phyloP scores from a whole-genome alignment of 2,329 filamentous ascomycete genomes.

The Ilyonectria robusta region DNA sequence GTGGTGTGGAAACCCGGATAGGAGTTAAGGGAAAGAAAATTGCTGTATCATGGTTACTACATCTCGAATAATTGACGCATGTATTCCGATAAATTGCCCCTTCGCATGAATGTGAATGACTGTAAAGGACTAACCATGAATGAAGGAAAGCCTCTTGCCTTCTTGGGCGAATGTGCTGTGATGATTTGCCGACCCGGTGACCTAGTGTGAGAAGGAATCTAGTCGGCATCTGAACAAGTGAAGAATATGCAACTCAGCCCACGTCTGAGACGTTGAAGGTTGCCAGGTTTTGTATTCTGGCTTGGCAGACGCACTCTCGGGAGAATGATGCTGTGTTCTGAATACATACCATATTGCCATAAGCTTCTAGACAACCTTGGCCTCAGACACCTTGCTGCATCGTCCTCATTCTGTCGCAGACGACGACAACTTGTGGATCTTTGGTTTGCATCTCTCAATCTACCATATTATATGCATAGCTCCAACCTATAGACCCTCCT shows the following conservation, averaged over 20 bases:
- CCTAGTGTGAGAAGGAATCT: background rate
- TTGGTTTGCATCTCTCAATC: background rate
- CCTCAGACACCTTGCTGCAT: background rate
- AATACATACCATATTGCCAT: background rate
- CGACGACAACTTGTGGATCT: background rate
- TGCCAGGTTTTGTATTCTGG: background rate
- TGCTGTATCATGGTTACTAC: constrained; percentile 3
- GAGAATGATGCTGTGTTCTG: background rate
- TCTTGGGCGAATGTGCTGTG: background rate
- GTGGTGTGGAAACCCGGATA: constrained; percentile 17
- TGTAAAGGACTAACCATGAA: background rate
- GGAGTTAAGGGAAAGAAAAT: constrained; percentile 28
- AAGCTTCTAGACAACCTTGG: background rate
- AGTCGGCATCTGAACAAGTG: background rate
- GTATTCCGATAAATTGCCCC: background rate
- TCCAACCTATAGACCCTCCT: background rate
- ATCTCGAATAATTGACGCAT: constrained; percentile 9
- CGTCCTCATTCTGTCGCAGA: background rate
- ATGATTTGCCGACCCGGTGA: background rate
- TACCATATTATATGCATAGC: background rate
- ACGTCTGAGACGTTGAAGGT: background rate
- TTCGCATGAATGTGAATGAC: background rate
- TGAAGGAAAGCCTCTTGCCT: background rate
- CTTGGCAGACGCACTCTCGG: background rate
- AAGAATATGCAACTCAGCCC: background rate